Evolutionary conservation across 139 green algal species (phyloP).

Genomic region (Spirogloea muscicola): DNA sequence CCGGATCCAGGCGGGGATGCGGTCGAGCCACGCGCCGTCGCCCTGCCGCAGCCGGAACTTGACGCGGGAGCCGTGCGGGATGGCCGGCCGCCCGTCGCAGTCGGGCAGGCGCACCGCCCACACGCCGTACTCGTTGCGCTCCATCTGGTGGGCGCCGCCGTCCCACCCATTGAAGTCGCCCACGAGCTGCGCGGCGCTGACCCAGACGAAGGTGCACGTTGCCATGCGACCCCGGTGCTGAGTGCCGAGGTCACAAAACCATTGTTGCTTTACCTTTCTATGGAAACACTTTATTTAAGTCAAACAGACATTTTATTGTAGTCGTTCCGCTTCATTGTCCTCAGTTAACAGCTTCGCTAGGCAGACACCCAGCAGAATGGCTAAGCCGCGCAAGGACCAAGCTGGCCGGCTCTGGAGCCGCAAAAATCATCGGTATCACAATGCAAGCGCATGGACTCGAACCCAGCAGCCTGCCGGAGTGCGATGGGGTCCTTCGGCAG

Average conservation of each 20-base stretch:
- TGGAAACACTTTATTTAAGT: background rate
- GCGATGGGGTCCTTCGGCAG: too few species aligned
- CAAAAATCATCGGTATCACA: background rate
- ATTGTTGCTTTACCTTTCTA: background rate
- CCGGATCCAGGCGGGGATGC: slow-evolving; percentile 81
- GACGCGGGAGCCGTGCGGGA: slow-evolving; percentile 44
- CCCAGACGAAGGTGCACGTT: too few species aligned
- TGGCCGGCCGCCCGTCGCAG: slow-evolving; percentile 25
- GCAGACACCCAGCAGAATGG: background rate
- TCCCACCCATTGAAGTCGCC: slow-evolving; percentile 92
- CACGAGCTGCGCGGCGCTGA: slow-evolving; percentile 54
- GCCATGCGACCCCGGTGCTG: too few species aligned
- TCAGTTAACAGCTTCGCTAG: background rate
- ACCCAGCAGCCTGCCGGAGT: too few species aligned
- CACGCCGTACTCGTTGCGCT: slow-evolving; percentile 63
- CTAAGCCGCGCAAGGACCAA: background rate
- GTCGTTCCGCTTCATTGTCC: background rate
- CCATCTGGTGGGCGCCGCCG: slow-evolving; percentile 52
- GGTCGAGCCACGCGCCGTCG: slow-evolving; percentile 67
- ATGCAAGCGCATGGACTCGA: too few species aligned
- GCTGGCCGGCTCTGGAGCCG: background rate
- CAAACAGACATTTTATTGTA: background rate
- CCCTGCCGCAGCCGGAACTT: slow-evolving; percentile 30
- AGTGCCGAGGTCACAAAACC: too few species aligned
- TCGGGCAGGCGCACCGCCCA: slow-evolving; percentile 39